These are phyloP conservation scores for Mycena floridula DNA, from an alignment of 768 basidiomycete species.

Conservation along the genomic window DNA sequence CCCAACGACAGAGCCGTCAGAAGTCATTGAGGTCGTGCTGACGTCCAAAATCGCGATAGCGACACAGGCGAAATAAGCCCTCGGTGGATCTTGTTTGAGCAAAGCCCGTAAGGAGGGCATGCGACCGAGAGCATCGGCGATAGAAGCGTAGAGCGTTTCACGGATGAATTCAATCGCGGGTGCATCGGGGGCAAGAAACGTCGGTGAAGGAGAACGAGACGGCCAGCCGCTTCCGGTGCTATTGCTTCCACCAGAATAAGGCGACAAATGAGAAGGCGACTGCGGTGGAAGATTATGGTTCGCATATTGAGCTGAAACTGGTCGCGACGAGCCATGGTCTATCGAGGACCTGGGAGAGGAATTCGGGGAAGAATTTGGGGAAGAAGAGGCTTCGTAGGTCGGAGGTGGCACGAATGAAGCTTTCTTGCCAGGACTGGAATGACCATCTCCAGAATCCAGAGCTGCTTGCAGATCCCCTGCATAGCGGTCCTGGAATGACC, in stretches of 20 bases:
- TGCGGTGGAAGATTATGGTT: conserved; percentile 16
- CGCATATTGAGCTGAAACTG: conserved; percentile 13
- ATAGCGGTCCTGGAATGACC: conserved; percentile 80
- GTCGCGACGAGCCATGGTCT: conserved; percentile 14
- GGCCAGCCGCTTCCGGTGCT: conserved; percentile 2
- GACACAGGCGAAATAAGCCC: conserved; percentile 78
- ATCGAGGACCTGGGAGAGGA: conserved; percentile 12
- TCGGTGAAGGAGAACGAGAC: conserved; percentile 27
- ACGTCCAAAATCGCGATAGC: conserved; percentile 68
- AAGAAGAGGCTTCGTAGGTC: conserved; percentile 40
- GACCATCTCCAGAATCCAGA: conserved; percentile 51
- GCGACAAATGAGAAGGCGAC: conserved; percentile 22
- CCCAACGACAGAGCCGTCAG: conserved; percentile 47
- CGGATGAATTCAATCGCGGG: conserved; percentile 75
- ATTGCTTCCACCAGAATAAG: conserved; percentile 9
- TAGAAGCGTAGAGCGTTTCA: conserved; percentile 79
- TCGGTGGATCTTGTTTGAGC: conserved; percentile 55
- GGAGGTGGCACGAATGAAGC: conserved; percentile 72
- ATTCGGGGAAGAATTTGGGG: conserved; percentile 15
- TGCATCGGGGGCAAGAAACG: conserved; percentile 41
- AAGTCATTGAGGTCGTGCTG: conserved; percentile 41
- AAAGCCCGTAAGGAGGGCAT: conserved; percentile 47
- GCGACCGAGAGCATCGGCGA: conserved; percentile 62
- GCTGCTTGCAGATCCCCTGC: conserved; percentile 72
- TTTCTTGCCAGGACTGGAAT: conserved; percentile 28